A percentile compares a stretch with the other conserved stretches of the same genome.
Conservation (phyloP, 2,329 filamentous ascomycete genomes). For the Fusarium coicis region DNA sequence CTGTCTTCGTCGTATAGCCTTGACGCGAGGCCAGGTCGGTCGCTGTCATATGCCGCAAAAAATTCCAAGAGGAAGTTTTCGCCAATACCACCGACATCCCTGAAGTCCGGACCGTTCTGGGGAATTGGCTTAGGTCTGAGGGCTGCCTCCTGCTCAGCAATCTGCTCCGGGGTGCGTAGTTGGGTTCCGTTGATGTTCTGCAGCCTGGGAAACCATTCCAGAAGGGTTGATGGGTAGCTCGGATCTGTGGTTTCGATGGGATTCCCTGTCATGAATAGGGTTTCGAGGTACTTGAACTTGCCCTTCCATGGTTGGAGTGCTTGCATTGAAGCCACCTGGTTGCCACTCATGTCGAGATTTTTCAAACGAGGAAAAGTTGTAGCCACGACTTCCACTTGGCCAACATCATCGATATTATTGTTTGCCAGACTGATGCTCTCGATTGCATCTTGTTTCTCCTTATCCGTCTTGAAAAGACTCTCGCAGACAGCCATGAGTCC, state of each 20-base stretch:
- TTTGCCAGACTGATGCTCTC: slow-evolving; percentile 83
- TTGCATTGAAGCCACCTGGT: slow-evolving; percentile 76
- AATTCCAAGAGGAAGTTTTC: slow-evolving; percentile 81
- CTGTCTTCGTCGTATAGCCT: slow-evolving; percentile 81
- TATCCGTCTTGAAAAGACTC: slow-evolving; percentile 75
- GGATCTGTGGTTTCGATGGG: slow-evolving; percentile 72
- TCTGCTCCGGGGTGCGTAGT: slow-evolving; percentile 78
- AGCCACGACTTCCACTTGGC: slow-evolving; percentile 78
- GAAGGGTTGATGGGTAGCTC: slow-evolving; percentile 73
- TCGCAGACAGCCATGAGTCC: slow-evolving; percentile 91
- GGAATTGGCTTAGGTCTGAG: slow-evolving; percentile 68
- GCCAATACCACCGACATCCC: slow-evolving; percentile 78
- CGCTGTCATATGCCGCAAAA: slow-evolving; percentile 77
- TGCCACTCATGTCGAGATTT: slow-evolving; percentile 89
- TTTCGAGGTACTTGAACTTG: slow-evolving; percentile 82
- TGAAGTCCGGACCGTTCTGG: slow-evolving; percentile 73
- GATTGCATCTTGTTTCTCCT: slow-evolving; percentile 81
- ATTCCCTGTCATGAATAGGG: slow-evolving; percentile 81
- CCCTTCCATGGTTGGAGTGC: slow-evolving; percentile 80
- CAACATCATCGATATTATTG: slow-evolving; percentile 80
- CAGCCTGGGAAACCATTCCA: slow-evolving; percentile 86
- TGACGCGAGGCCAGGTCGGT: slow-evolving; percentile 70
- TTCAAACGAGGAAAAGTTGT: slow-evolving; percentile 85
- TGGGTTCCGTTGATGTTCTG: slow-evolving; percentile 79
- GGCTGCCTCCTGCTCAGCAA: slow-evolving; percentile 64